Evolutionary conservation across 345 rosid species (phyloP).

Genomic region (Iberis pinnata): DNA sequence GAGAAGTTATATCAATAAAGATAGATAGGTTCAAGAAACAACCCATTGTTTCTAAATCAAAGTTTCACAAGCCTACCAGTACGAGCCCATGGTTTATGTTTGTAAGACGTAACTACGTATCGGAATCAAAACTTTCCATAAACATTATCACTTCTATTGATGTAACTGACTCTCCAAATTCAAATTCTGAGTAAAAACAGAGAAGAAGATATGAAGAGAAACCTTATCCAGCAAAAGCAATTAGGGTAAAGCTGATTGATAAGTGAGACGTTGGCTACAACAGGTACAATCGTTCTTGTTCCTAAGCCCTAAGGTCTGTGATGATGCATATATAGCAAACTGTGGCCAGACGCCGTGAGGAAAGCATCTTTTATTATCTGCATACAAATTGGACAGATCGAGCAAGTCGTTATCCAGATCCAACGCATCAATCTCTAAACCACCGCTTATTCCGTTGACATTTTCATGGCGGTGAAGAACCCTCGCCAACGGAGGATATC

Average conservation of each 20-base stretch:
- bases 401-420: slow-evolving; percentile 71
- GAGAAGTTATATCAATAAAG: too few species aligned
- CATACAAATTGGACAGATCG: slow-evolving; percentile 98
- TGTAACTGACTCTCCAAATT: too few species aligned
- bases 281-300: slow-evolving; percentile 96
- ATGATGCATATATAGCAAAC: slow-evolving; percentile 95
- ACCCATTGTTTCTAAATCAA: too few species aligned
- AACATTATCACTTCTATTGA: neutral
- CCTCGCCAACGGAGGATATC: slow-evolving; percentile 23
- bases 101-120: neutral
- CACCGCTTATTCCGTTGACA: slow-evolving; percentile 21
- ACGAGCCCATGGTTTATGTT: too few species aligned
- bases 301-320: slow-evolving; percentile 81
- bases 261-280: slow-evolving; percentile 72
- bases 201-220: too few species aligned
- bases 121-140: neutral
- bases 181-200: neutral
- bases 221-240: slow-evolving; percentile 89
- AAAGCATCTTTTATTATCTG: slow-evolving; percentile 91
- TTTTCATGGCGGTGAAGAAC: slow-evolving; percentile 16
- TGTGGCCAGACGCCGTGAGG: slow-evolving; percentile 92
- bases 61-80: too few species aligned
- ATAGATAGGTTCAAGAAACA: slow-evolving; percentile 21
- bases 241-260: slow-evolving; percentile 78
- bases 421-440: slow-evolving; percentile 18